phyloP scores from a whole-genome alignment of 116 monocot genomes.

The Papilionanthe hybrid region DNA sequence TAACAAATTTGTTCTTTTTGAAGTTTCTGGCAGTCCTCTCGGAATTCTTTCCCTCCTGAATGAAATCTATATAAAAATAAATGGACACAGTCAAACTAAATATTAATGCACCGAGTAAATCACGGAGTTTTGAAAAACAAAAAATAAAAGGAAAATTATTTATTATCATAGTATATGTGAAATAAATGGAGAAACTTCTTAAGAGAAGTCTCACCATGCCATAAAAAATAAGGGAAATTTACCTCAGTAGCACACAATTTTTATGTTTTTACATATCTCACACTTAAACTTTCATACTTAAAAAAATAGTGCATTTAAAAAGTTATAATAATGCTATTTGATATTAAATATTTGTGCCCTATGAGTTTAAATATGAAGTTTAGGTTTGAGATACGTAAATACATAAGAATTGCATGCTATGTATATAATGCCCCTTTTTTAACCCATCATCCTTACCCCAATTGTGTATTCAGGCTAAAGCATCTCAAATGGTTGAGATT shows the following conservation, averaged over 20 bases:
- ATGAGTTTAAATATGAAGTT: no score
- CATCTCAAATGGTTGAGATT: constrained; percentile 3
- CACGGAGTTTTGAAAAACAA: neutral
- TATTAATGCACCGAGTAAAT: neutral
- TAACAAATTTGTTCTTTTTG: constrained; percentile 48
- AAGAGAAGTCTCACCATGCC: neutral
- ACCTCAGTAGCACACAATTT: no score
- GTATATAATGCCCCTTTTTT: no score
- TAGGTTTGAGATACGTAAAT: no score
- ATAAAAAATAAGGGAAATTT: neutral
- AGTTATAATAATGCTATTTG: no score
- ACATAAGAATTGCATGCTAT: no score
- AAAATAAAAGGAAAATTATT: neutral
- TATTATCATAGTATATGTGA: neutral
- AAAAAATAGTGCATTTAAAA: no score
- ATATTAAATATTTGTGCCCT: no score
- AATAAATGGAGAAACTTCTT: neutral
- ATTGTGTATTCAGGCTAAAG: neutral
- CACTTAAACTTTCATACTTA: no score
- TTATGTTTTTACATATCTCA: no score
- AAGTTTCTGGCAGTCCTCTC: constrained; percentile 83
- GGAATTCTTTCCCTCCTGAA: constrained; percentile 85
- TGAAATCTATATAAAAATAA: constrained; percentile 58
- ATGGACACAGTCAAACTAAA: neutral
- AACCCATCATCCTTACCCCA: neutral